Percentiles rank a stretch among this genome's conserved stretches.
Evolutionary conservation across 192 early-diverging fungal genomes (phyloP).

Genomic region (Linnemannia exigua): DNA sequence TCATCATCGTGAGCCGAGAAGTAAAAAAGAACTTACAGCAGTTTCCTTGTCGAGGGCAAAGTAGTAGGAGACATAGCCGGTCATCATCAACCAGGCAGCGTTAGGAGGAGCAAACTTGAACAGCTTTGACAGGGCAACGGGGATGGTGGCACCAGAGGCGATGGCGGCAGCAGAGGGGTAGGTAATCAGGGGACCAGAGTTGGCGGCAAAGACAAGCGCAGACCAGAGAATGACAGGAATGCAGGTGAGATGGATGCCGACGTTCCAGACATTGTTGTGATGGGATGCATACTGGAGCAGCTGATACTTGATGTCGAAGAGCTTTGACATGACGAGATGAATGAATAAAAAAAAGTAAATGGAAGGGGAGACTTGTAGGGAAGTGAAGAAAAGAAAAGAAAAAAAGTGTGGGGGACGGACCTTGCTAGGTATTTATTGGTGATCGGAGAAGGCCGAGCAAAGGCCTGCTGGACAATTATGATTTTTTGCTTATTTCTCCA

Average conservation of each 20-base stretch:
- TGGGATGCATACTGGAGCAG: conserved; percentile 86
- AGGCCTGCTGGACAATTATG: background rate
- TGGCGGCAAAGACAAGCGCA: conserved; percentile 71
- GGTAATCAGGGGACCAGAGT: conserved; percentile 59
- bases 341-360: background rate
- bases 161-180: conserved; percentile 53
- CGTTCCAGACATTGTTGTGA: conserved; percentile 84
- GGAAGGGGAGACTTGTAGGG: background rate
- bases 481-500: background rate
- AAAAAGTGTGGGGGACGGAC: background rate
- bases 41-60: conserved; percentile 78
- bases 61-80: conserved; percentile 83
- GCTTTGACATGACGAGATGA: conserved; percentile 40
- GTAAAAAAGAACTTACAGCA: conserved; percentile 61
- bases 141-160: conserved; percentile 43
- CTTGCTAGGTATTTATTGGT: background rate
- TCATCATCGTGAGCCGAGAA: background rate
- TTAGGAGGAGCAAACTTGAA: conserved; percentile 62
- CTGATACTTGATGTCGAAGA: conserved; percentile 87
- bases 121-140: conserved; percentile 47
- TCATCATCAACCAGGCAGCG: conserved; percentile 67
- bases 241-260: conserved; percentile 88
- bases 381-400: conserved; percentile 1
- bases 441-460: background rate
- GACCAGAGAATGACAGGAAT: conserved; percentile 94